These are phyloP conservation scores for Ogataea nonfermentans DNA, from an alignment of 805 yeast species.

Conservation along the genomic window DNA sequence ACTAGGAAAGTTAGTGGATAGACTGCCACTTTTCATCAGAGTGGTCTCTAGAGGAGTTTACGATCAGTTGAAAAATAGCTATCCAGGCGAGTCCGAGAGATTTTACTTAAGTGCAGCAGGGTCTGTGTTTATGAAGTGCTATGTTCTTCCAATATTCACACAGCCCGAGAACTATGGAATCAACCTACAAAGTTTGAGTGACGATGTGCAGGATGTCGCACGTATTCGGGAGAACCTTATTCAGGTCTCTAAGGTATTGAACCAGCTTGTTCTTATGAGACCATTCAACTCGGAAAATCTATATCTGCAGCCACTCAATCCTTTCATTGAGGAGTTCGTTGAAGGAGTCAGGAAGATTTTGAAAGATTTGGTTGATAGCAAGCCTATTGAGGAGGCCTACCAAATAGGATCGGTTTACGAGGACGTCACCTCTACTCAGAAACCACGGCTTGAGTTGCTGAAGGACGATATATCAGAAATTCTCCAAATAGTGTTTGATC, in stretches of 20 bases:
- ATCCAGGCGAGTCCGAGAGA: constrained; percentile 58
- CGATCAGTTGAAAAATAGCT: constrained; percentile 34
- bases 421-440: constrained; percentile 53
- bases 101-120: constrained; percentile 68
- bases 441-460: constrained; percentile 45
- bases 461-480: constrained; percentile 45
- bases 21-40: constrained; percentile 56
- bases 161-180: constrained; percentile 61
- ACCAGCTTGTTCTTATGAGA: constrained; percentile 65
- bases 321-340: constrained; percentile 54
- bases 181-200: constrained; percentile 22
- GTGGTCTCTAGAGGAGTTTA: constrained; percentile 48
- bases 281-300: constrained; percentile 62
- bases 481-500: constrained; percentile 40
- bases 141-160: constrained; percentile 45
- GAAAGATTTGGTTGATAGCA: constrained; percentile 48
- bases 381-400: constrained; percentile 58
- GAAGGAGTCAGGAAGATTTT: constrained; percentile 47
- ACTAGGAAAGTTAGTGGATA: constrained; percentile 40
- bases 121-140: constrained; percentile 55
- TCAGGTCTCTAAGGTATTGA: constrained; percentile 55
- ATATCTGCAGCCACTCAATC: constrained; percentile 77
- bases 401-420: constrained; percentile 58
- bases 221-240: constrained; percentile 48
- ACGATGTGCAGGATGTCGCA: constrained; percentile 25